These are phyloP conservation scores for Akanthomyces dipterigenus DNA, from an alignment of 2,329 filamentous ascomycete genomes.

Conservation along the genomic window DNA sequence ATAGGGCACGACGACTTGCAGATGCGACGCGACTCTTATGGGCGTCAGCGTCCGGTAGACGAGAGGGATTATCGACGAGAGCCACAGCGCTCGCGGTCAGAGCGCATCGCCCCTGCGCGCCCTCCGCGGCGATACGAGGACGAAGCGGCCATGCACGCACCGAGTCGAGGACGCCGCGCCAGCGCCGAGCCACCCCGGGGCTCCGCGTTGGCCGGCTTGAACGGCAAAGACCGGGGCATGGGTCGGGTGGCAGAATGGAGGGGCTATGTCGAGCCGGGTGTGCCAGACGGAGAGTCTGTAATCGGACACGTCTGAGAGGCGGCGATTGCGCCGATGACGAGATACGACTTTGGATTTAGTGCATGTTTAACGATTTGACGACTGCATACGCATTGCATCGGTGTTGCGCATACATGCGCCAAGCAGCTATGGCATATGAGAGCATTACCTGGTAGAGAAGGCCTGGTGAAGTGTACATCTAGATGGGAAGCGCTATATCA, in stretches of 20 bases:
- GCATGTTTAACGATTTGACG: not conserved
- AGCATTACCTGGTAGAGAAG: not conserved
- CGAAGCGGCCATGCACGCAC: slow-evolving; percentile 23
- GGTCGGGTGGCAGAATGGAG: slow-evolving; percentile 44
- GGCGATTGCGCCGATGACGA: not conserved
- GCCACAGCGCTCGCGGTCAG: slow-evolving; percentile 5
- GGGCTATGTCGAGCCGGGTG: slow-evolving; percentile 39
- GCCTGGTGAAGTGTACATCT: not conserved
- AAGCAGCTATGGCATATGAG: not conserved
- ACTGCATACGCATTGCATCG: not conserved
- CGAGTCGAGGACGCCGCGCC: slow-evolving; percentile 22
- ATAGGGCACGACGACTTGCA: not conserved
- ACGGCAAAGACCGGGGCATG: slow-evolving; percentile 37
- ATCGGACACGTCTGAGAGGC: slow-evolving; percentile 9
- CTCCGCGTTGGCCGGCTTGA: slow-evolving; percentile 42
- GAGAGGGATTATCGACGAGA: not conserved
- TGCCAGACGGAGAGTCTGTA: slow-evolving; percentile 27
- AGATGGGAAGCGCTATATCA: not conserved
- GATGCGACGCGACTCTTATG: not conserved
- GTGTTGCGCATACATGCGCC: not conserved
- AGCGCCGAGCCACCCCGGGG: slow-evolving; percentile 26
- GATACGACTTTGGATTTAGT: not conserved
- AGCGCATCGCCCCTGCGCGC: slow-evolving; percentile 5
- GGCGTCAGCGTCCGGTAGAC: not conserved
- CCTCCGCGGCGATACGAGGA: slow-evolving; percentile 22